A percentile compares a stretch with the other conserved stretches of the same genome.
Conservation (phyloP, 345 rosid species). For the Crucihimalaya himalaica region DNA sequence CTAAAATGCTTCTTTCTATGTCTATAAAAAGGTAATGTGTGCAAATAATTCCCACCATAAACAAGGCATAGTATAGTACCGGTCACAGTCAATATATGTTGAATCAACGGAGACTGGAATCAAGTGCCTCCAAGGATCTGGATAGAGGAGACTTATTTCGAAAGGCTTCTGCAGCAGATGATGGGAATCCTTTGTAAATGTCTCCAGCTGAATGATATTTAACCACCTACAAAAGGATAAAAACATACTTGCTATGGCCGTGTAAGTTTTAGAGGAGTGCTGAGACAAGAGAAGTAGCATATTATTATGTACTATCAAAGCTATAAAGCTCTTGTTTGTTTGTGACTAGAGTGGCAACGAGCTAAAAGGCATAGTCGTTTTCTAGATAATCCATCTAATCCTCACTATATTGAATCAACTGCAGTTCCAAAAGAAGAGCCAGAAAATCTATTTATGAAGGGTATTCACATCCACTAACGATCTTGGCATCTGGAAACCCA, state of each 20-base stretch:
- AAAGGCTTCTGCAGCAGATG: slow-evolving; percentile 53
- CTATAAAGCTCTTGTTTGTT: background rate
- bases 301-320: background rate
- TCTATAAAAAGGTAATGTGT: background rate
- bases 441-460: background rate
- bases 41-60: background rate
- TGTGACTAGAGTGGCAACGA: background rate
- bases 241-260: background rate
- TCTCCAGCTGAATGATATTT: slow-evolving; percentile 37
- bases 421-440: slow-evolving; percentile 13
- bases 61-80: slow-evolving; percentile 10
- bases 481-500: background rate
- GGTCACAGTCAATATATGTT: background rate
- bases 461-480: background rate
- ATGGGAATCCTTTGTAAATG: slow-evolving; percentile 47
- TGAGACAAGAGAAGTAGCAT: background rate
- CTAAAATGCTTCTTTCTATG: background rate
- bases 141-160: slow-evolving; percentile 50
- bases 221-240: slow-evolving; percentile 28
- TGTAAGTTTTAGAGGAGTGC: background rate
- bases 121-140: slow-evolving; percentile 50
- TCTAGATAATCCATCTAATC: slow-evolving; percentile 17
- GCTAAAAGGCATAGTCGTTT: background rate
- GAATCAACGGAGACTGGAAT: slow-evolving; percentile 46
- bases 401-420: background rate